Conservation (phyloP, 148 eudicot genomes). For the Diospyros kaki region DNA sequence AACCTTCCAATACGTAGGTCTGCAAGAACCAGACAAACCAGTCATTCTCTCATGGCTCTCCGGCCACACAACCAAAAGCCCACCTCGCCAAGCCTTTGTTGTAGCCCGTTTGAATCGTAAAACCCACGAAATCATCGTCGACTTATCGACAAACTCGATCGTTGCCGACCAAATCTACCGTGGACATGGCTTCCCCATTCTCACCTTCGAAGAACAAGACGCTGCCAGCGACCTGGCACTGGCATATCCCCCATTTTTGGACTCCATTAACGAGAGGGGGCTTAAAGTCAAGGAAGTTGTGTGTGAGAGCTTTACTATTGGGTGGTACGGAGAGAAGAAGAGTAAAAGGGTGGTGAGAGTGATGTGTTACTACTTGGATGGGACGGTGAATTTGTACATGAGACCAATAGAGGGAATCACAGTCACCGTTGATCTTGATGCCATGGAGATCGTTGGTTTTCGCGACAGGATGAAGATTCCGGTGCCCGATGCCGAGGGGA, state of each 20-base stretch:
- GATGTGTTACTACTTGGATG: slow-evolving; percentile 27
- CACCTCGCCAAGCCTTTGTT: slow-evolving; percentile 34
- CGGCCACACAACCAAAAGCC: not conserved
- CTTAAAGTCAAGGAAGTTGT: slow-evolving; percentile 33
- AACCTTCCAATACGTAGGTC: slow-evolving; percentile 45
- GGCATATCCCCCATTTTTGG: slow-evolving; percentile 27
- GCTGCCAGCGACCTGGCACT: slow-evolving; percentile 29
- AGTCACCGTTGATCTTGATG: slow-evolving; percentile 36
- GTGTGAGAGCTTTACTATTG: slow-evolving; percentile 29
- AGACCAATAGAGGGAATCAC: slow-evolving; percentile 46
- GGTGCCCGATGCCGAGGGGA: slow-evolving; percentile 33
- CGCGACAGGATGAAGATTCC: slow-evolving; percentile 28
- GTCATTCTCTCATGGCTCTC: slow-evolving; percentile 21
- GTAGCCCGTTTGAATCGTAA: slow-evolving; percentile 22
- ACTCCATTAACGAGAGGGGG: slow-evolving; percentile 38
- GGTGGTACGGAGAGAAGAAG: slow-evolving; percentile 44
- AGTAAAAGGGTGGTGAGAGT: slow-evolving; percentile 26
- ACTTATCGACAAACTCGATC: slow-evolving; percentile 14
- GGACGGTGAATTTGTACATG: slow-evolving; percentile 32
- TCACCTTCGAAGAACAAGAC: slow-evolving; percentile 26
- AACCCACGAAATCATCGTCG: slow-evolving; percentile 39
- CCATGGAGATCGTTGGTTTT: slow-evolving; percentile 25
- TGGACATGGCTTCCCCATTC: slow-evolving; percentile 40
- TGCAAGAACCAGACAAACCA: slow-evolving; percentile 41
- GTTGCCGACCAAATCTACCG: slow-evolving; percentile 24